phyloP scores from a whole-genome alignment of 441 rosid species.

The Francoa sonchifolia region DNA sequence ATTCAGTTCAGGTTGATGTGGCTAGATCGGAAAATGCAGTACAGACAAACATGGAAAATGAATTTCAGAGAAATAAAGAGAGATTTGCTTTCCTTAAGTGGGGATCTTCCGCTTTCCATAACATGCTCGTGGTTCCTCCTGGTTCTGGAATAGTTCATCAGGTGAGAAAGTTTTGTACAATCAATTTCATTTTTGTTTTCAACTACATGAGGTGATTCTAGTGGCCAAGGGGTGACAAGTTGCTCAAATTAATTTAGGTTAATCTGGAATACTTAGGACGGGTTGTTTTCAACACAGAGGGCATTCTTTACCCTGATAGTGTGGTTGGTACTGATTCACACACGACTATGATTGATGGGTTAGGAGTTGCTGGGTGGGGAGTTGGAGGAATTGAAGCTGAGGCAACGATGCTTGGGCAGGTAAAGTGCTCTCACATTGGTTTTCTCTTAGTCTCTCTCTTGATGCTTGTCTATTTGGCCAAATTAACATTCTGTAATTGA shows the following conservation, averaged over 20 bases:
- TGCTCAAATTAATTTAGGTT: too few relatives aligned
- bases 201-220: not conserved
- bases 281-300: slow-evolving; percentile 45
- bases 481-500: too few relatives aligned
- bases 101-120: slow-evolving; percentile 48
- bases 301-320: slow-evolving; percentile 50
- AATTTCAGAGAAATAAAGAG: slow-evolving; percentile 44
- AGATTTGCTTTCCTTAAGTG: slow-evolving; percentile 58
- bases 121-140: too few relatives aligned
- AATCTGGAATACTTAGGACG: slow-evolving; percentile 57
- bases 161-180: slow-evolving; percentile 21
- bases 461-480: too few relatives aligned
- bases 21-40: slow-evolving; percentile 45
- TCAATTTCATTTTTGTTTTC: not conserved
- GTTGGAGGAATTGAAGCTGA: slow-evolving; percentile 67
- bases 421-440: too few relatives aligned
- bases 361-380: slow-evolving; percentile 70
- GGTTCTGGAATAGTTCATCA: slow-evolving; percentile 61
- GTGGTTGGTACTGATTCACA: slow-evolving; percentile 62
- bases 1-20: slow-evolving; percentile 61
- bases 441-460: too few relatives aligned
- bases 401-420: slow-evolving; percentile 68
- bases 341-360: slow-evolving; percentile 59
- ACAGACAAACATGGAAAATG: slow-evolving; percentile 38
- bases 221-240: slow-evolving; percentile 1